phyloP scores from a whole-genome alignment of 352 stramenopile genomes.

The Pythium dissimile region DNA sequence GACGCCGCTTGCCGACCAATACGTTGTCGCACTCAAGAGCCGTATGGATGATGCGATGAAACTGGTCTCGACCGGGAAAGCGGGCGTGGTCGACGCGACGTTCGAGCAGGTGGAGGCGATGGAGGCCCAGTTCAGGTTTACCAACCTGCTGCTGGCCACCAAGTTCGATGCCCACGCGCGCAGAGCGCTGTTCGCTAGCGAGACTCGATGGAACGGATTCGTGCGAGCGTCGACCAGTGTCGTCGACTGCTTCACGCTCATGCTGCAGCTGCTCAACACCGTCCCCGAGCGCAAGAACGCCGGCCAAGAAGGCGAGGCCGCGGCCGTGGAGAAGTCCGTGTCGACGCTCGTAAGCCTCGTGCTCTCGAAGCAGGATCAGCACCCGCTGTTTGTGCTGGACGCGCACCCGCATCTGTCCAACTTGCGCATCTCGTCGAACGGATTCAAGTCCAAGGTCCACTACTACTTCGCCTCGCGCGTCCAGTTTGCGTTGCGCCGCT shows the following conservation, averaged over 20 bases:
- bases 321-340: constrained; percentile 25
- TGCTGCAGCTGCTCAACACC: constrained; percentile 26
- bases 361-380: constrained; percentile 14
- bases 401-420: constrained; percentile 29
- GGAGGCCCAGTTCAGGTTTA: constrained; percentile 25
- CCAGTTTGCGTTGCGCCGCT: constrained; percentile 29
- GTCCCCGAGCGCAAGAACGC: constrained; percentile 22
- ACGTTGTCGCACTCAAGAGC: constrained; percentile 20
- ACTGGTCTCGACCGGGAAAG: constrained; percentile 14
- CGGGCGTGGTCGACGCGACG: constrained; percentile 6
- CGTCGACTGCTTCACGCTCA: constrained; percentile 28
- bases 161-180: constrained; percentile 21
- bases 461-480: constrained; percentile 28
- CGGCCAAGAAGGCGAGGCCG: constrained; percentile 21
- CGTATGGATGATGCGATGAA: constrained; percentile 22
- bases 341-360: constrained; percentile 22
- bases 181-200: constrained; percentile 10
- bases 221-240: constrained; percentile 20
- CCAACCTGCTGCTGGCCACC: constrained; percentile 18
- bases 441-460: constrained; percentile 25
- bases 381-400: constrained; percentile 28
- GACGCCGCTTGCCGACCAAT: constrained; percentile 23
- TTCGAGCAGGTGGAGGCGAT: constrained; percentile 23
- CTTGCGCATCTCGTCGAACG: constrained; percentile 23
- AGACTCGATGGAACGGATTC: constrained; percentile 20